These are phyloP conservation scores for Ophiostoma fasciatum DNA, from an alignment of 2,329 filamentous ascomycete genomes.

Conservation along the genomic window DNA sequence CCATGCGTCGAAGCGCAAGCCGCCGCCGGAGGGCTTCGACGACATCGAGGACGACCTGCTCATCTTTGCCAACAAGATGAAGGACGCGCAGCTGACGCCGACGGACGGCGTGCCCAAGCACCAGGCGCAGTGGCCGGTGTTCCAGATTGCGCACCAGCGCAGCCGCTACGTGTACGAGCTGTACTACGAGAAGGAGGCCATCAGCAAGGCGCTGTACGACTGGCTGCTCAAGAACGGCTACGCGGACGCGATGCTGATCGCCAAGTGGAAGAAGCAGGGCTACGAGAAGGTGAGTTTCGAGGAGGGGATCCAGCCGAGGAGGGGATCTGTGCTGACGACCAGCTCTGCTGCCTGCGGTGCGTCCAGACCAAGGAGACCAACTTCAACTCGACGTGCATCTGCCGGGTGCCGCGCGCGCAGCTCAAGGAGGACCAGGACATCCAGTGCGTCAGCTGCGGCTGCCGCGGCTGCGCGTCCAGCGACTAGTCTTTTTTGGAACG, in stretches of 20 bases:
- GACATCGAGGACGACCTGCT: constrained; percentile 80
- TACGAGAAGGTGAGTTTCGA: constrained; percentile 69
- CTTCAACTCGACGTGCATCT: constrained; percentile 95
- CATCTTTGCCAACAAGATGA: constrained; percentile 83
- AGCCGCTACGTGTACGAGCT: constrained; percentile 90
- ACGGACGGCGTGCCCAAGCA: constrained; percentile 67
- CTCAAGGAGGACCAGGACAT: constrained; percentile 83
- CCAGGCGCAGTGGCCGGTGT: constrained; percentile 91
- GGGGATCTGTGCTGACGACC: constrained; percentile 18
- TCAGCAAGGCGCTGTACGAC: constrained; percentile 82
- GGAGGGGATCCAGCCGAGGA: too few relatives aligned
- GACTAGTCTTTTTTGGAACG: constrained; percentile 4
- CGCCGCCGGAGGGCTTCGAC: constrained; percentile 72
- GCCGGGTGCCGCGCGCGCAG: constrained; percentile 77
- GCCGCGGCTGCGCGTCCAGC: constrained; percentile 67
- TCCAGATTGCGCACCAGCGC: constrained; percentile 91
- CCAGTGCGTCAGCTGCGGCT: constrained; percentile 91
- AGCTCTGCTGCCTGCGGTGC: constrained; percentile 89
- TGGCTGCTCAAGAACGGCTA: constrained; percentile 95
- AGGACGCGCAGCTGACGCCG: constrained; percentile 84
- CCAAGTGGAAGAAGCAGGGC: constrained; percentile 99
- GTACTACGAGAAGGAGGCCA: constrained; percentile 96
- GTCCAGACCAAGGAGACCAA: constrained; percentile 99
- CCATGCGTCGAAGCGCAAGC: constrained; percentile 61
- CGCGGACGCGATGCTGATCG: constrained; percentile 87